Evolutionary conservation across 108 stramenopile genomes (phyloP).

Genomic region (Skeletonema menzelii): DNA sequence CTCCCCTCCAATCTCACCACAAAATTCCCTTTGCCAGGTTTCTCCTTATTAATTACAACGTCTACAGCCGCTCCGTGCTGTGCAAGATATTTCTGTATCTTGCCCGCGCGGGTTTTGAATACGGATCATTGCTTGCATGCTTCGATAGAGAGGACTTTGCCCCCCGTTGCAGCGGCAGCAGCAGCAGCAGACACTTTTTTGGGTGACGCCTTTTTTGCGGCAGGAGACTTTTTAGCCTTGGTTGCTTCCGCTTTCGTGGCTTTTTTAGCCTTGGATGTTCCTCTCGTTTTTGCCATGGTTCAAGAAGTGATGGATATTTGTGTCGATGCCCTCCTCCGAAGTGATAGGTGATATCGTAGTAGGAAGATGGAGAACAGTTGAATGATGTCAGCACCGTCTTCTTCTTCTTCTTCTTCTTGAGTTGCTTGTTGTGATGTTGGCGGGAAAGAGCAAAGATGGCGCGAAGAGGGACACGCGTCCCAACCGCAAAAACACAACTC

Average conservation of each 20-base stretch:
- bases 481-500: not conserved
- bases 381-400: no score
- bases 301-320: not conserved
- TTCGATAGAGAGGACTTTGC: conserved; percentile 58
- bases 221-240: conserved; percentile 17
- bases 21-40: conserved; percentile 83
- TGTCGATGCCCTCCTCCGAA: not conserved
- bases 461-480: no score
- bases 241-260: conserved; percentile 36
- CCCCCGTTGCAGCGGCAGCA: not conserved
- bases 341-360: not conserved
- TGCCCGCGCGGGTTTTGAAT: conserved; percentile 78
- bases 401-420: no score
- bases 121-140: conserved; percentile 86
- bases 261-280: conserved; percentile 23
- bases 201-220: not conserved
- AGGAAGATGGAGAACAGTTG: no score
- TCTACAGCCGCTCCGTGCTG: conserved; percentile 47
- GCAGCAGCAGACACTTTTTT: conserved; percentile 2
- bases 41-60: conserved; percentile 73
- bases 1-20: conserved; percentile 66
- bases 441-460: no score
- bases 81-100: conserved; percentile 71
- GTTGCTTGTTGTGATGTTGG: no score
- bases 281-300: conserved; percentile 32